Conservation (phyloP, 148 eudicot species). For the Mesembryanthemum crystallinum region DNA sequence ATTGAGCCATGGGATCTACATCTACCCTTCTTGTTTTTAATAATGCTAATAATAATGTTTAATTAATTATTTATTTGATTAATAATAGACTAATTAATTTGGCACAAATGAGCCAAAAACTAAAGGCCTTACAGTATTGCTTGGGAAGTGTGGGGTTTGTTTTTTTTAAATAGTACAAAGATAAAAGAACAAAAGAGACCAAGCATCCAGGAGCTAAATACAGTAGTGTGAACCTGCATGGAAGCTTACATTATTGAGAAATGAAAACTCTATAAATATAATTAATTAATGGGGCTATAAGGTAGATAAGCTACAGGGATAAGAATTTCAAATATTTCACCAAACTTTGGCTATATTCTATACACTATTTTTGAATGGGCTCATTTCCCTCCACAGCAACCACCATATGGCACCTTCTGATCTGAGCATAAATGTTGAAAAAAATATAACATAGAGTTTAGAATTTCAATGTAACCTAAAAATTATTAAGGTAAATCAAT, state of each 20-base stretch:
- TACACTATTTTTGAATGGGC: slow-evolving; percentile 2
- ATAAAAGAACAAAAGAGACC: slow-evolving; percentile 10
- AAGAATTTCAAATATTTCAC: slow-evolving; percentile 23
- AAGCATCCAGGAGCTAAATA: not conserved
- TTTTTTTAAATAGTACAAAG: not conserved
- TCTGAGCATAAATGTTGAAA: not conserved
- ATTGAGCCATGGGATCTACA: slow-evolving; percentile 21
- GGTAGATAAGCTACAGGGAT: not conserved
- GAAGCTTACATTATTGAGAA: slow-evolving; percentile 23
- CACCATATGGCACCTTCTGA: not conserved
- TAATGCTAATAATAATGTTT: not conserved
- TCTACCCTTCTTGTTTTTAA: not conserved
- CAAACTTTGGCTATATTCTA: slow-evolving; percentile 16
- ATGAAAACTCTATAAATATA: not conserved
- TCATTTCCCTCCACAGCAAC: slow-evolving; percentile 6
- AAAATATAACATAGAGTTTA: not conserved
- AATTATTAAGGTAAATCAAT: not conserved
- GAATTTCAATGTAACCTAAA: not conserved
- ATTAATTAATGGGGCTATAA: not conserved
- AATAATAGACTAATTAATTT: not conserved
- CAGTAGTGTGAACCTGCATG: slow-evolving; percentile 18
- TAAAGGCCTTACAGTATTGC: not conserved
- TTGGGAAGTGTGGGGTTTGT: slow-evolving; percentile 11
- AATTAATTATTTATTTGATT: not conserved
- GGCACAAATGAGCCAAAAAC: slow-evolving; percentile 21